Conservation (phyloP, 1,139 yeast species). For the Wickerhamomyces sp. region DNA sequence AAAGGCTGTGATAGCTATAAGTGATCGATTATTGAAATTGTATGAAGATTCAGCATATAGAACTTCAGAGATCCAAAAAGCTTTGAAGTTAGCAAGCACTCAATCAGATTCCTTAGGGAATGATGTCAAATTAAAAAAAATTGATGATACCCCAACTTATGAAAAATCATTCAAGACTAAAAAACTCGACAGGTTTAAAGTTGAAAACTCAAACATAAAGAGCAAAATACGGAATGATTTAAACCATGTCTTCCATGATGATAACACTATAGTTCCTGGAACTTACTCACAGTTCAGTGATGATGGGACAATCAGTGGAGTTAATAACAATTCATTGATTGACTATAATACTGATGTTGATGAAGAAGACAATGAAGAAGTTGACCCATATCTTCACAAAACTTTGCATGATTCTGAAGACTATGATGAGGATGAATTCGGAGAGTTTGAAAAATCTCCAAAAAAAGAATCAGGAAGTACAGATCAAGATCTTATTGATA, state of each 20-base stretch:
- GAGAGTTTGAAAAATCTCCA: constrained; percentile 27
- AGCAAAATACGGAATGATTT: constrained; percentile 3
- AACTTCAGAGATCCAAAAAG: not conserved
- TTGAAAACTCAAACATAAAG: constrained; percentile 6
- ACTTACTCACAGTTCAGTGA: constrained; percentile 5
- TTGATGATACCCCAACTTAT: not conserved
- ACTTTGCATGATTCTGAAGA: not conserved
- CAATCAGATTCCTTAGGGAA: not conserved
- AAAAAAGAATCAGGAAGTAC: not conserved
- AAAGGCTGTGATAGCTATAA: not conserved
- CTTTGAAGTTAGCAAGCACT: not conserved
- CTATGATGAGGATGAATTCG: constrained; percentile 28
- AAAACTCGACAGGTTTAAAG: constrained; percentile 2
- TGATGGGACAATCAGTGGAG: not conserved
- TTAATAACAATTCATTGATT: not conserved
- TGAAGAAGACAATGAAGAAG: constrained; percentile 5
- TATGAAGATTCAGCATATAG: constrained; percentile 1
- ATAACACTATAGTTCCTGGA: constrained; percentile 1
- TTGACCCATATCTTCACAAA: not conserved
- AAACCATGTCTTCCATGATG: not conserved
- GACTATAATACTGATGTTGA: constrained; percentile 20
- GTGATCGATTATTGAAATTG: not conserved
- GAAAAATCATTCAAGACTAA: constrained; percentile 2
- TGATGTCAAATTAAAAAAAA: not conserved
- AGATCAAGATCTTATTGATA: not conserved